phyloP scores from a whole-genome alignment of 2,329 filamentous ascomycete species.

The Eurotiales sp. region DNA sequence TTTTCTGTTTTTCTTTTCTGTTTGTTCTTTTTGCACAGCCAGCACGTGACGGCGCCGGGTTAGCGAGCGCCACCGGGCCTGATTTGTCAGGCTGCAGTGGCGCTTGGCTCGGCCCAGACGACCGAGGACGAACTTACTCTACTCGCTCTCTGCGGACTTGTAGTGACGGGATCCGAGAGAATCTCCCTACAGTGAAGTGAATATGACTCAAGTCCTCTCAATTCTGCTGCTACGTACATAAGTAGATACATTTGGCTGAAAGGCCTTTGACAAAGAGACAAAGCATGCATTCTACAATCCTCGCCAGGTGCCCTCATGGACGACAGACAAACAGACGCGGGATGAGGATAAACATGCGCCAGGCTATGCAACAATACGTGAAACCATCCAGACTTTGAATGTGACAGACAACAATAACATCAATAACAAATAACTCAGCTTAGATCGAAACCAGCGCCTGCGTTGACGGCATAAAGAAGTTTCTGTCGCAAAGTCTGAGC shows the following conservation, averaged over 20 bases:
- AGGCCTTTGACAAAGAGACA: no score
- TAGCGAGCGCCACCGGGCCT: slow-evolving; percentile 12
- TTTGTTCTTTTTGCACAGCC: neutral
- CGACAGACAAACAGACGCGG: slow-evolving; percentile 1
- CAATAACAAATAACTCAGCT: slow-evolving; percentile 23
- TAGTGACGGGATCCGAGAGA: no score
- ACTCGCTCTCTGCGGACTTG: no score
- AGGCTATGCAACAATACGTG: slow-evolving; percentile 26
- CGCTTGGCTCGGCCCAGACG: no score
- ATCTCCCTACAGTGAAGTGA: no score
- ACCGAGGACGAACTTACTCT: slow-evolving; percentile 17
- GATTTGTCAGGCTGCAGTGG: no score
- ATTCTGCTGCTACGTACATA: neutral
- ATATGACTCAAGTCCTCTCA: neutral
- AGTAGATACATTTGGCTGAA: no score
- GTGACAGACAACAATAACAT: no score
- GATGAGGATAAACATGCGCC: slow-evolving; percentile 17
- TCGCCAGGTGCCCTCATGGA: no score
- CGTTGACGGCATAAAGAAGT: slow-evolving; percentile 82
- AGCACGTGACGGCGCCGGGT: slow-evolving; percentile 10
- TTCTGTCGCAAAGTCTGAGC: slow-evolving; percentile 68
- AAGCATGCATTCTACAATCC: neutral
- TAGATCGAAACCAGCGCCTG: slow-evolving; percentile 88
- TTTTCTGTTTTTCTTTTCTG: slow-evolving; percentile 8
- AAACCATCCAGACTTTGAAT: slow-evolving; percentile 1